Conservation (phyloP, 768 basidiomycete genomes). For the Pulveroboletus sp. region DNA sequence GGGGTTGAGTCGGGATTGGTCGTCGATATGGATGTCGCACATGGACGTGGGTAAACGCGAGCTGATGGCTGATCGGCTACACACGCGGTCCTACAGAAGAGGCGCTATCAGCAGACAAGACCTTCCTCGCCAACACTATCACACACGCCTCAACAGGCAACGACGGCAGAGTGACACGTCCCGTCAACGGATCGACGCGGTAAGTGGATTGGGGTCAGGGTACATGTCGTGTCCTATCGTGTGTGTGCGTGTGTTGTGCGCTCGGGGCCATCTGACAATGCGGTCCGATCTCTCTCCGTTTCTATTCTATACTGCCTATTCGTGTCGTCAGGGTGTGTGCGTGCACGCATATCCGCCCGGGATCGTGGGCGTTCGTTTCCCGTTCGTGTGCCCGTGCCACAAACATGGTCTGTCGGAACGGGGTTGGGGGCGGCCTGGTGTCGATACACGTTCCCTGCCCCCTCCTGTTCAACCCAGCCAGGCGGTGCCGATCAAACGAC, state of each 20-base stretch:
- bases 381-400: background rate
- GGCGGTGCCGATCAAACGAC: background rate
- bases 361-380: background rate
- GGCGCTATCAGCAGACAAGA: conserved; percentile 42
- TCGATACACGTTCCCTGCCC: conserved; percentile 10
- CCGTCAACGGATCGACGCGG: too few species aligned
- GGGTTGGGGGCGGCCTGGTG: conserved; percentile 2
- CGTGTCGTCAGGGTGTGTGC: conserved; percentile 4
- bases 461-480: background rate
- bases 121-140: conserved; percentile 47
- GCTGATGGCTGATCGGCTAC: background rate
- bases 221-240: too few species aligned
- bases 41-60: background rate
- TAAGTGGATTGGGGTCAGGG: too few species aligned
- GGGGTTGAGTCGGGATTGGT: background rate
- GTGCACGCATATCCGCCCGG: conserved; percentile 1
- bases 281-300: too few species aligned
- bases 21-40: background rate
- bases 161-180: too few species aligned
- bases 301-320: too few species aligned
- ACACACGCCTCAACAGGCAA: conserved; percentile 37
- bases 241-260: too few species aligned
- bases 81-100: background rate
- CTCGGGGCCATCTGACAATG: too few species aligned
- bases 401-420: background rate